phyloP scores from a whole-genome alignment of 257 asterid species.

The Solanum etuberosum region DNA sequence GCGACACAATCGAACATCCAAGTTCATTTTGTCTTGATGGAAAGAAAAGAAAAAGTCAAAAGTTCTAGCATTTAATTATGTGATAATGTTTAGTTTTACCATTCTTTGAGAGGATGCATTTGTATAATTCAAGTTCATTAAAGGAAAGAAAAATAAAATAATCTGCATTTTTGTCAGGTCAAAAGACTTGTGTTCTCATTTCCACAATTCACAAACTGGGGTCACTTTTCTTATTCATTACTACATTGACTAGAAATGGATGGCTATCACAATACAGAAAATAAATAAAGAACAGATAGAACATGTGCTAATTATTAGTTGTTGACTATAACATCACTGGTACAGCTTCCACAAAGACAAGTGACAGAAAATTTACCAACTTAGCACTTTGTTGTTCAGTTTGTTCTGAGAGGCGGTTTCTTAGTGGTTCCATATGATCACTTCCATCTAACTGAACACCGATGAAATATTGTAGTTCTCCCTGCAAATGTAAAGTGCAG shows the following conservation, averaged over 20 bases:
- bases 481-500: slow-evolving; percentile 26
- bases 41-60: background rate
- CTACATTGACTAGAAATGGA: background rate
- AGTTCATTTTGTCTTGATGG: background rate
- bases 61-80: background rate
- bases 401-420: slow-evolving; percentile 84
- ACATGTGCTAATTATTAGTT: background rate
- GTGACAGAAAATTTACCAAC: slow-evolving; percentile 40
- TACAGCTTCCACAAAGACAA: background rate
- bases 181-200: background rate
- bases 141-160: background rate
- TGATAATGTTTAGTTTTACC: background rate
- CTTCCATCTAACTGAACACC: slow-evolving; percentile 99
- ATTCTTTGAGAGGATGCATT: background rate
- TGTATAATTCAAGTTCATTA: background rate
- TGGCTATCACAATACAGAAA: background rate
- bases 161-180: background rate
- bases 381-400: slow-evolving; percentile 73
- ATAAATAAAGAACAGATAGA: background rate
- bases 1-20: background rate
- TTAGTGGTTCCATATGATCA: slow-evolving; percentile 82
- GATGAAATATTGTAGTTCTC: slow-evolving; percentile 92
- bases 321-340: background rate
- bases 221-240: background rate
- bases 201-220: background rate